Base-by-base conservation (phyloP, 257 asterid species). In the Gentiana macrophylla region DNA sequence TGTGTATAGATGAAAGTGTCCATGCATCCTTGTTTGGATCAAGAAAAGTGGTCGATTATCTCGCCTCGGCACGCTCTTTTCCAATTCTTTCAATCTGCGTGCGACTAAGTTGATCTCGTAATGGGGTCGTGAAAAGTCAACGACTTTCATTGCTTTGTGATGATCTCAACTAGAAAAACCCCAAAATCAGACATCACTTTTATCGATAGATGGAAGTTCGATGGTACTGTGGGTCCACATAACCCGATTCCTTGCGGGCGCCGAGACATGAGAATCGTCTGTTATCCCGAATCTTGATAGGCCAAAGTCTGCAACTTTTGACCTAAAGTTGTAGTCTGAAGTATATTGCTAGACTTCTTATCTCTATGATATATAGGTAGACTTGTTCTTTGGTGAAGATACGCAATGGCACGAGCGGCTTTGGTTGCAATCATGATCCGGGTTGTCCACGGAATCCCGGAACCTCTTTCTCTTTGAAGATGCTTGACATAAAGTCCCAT, bases 101-200 rank as follows among this genome's bases (percentile, higher is more conserved):
- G 94, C 91, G 52, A 96, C 98, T 62, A 90, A 52, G 35, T 86
- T 90, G 58, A 90, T 74, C 75, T 90, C 95, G 45, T 79, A 74
- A 71, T 82, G 86, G 15, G 95, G 73, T 41, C 98, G 74, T 1
- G 96, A 73, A 70, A 90, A 90, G 68, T 90, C 98, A 3, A 90
- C 98, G 36, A 72, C 98, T 68, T 79, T 82, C 82, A 68, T 55
- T 68, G 55, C 12, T 86, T 89, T 10, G 98, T 75, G 8, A 90
- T 84, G 63, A 90, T 84, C 70, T 90, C 98, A 12, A 90, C 81
- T 15, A 90, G 97, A 49, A 90, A 96, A 12, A 90, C 97, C 7
- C 97, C 97, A n/a, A 90, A 90, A 41, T 96, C 86, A 90, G 10
- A 90, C 98, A 15, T 90, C 98, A 52, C 98, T 90, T 59, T 86